phyloP scores from a whole-genome alignment of 768 basidiomycete genomes.

The Termitomyces sp. region DNA sequence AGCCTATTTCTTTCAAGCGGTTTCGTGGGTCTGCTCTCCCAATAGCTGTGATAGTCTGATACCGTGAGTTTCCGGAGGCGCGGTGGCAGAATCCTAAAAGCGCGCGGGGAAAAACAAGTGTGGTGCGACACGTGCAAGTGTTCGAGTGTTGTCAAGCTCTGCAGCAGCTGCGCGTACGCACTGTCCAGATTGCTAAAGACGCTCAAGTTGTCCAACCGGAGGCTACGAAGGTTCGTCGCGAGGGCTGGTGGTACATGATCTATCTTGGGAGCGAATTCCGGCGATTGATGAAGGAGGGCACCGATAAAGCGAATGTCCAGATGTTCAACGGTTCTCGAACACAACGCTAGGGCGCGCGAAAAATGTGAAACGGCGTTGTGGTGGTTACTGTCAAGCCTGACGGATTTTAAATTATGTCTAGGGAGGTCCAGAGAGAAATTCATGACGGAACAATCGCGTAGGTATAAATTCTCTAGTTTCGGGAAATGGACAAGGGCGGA shows the following conservation, averaged over 20 bases:
- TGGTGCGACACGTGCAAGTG: slow-evolving; percentile 23
- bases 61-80: slow-evolving; percentile 12
- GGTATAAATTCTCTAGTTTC: slow-evolving; percentile 17
- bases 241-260: not conserved
- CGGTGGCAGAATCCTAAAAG: slow-evolving; percentile 19
- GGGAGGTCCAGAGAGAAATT: slow-evolving; percentile 15
- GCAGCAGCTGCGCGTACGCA: slow-evolving; percentile 17
- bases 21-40: slow-evolving; percentile 2
- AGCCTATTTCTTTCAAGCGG: not conserved
- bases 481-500: slow-evolving; percentile 19
- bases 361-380: slow-evolving; percentile 19
- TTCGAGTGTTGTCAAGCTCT: slow-evolving; percentile 16
- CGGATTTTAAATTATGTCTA: slow-evolving; percentile 16
- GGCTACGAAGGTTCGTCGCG: slow-evolving; percentile 13
- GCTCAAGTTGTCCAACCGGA: slow-evolving; percentile 23
- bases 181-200: slow-evolving; percentile 18
- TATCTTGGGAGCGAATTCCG: slow-evolving; percentile 12
- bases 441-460: slow-evolving; percentile 22
- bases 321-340: slow-evolving; percentile 14
- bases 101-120: slow-evolving; percentile 14
- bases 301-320: slow-evolving; percentile 24
- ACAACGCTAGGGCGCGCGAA: slow-evolving; percentile 16
- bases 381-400: slow-evolving; percentile 23
- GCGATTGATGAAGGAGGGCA: slow-evolving; percentile 19
- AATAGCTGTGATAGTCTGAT: slow-evolving; percentile 18